These are phyloP conservation scores for Jatropha multifida DNA, from an alignment of 441 rosid genomes.

Conservation along the genomic window DNA sequence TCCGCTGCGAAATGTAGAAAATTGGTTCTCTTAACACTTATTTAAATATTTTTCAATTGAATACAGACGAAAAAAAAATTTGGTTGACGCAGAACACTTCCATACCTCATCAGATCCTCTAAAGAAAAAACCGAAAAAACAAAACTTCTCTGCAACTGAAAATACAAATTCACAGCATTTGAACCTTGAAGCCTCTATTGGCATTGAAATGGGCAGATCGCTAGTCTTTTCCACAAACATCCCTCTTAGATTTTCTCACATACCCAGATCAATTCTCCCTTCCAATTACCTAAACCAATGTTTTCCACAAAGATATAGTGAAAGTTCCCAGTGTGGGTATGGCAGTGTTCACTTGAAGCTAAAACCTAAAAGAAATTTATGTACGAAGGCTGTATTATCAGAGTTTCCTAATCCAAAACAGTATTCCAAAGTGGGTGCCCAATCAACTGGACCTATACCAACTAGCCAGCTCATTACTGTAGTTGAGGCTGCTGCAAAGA, in stretches of 20 bases:
- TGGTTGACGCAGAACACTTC: too few relatives aligned
- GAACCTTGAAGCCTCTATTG: background rate
- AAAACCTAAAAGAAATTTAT: constrained; percentile 26
- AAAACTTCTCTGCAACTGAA: background rate
- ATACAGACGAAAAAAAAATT: too few relatives aligned
- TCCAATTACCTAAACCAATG: constrained; percentile 25
- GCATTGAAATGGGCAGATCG: constrained; percentile 14
- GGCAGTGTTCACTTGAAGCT: constrained; percentile 20
- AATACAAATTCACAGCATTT: background rate
- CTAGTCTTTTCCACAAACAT: constrained; percentile 43
- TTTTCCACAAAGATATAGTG: constrained; percentile 16
- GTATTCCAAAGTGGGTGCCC: constrained; percentile 63
- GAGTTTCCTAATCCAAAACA: constrained; percentile 42
- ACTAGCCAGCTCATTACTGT: constrained; percentile 62
- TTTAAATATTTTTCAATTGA: too few relatives aligned
- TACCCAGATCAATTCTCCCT: constrained; percentile 34
- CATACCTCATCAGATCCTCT: background rate
- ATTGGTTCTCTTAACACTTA: too few relatives aligned
- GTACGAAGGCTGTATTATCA: constrained; percentile 50
- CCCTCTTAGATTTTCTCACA: constrained; percentile 36
- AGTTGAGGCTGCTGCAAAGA: constrained; percentile 75
- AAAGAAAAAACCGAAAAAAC: too few relatives aligned
- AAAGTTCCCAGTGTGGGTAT: constrained; percentile 28
- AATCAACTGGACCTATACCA: constrained; percentile 64
- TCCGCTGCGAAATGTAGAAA: too few relatives aligned